These are phyloP conservation scores for Vicia faba DNA, from an alignment of 306 rosid genomes.

Conservation along the genomic window DNA sequence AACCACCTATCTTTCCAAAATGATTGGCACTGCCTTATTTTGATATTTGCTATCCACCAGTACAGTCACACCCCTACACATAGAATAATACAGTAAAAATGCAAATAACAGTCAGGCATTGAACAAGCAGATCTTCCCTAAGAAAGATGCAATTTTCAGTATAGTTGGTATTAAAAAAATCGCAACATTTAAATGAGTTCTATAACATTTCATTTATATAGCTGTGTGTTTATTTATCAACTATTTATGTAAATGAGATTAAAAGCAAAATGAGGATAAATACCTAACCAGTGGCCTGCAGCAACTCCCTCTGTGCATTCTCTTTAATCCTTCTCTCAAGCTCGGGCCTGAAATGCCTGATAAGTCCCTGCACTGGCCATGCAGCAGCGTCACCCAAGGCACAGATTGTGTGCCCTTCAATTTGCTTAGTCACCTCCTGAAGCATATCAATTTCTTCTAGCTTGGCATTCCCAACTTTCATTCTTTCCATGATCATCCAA, in stretches of 20 bases:
- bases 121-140: conserved; percentile 3
- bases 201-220: background rate
- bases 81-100: background rate
- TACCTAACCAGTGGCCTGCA: conserved; percentile 75
- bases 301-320: conserved; percentile 85
- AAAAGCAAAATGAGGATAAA: conserved; percentile 18
- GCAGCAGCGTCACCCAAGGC: conserved; percentile 99
- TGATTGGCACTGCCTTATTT: conserved; percentile 45
- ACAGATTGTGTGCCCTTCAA: conserved; percentile 97
- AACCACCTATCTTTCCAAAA: conserved; percentile 39
- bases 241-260: conserved; percentile 19
- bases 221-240: background rate
- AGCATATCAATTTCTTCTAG: conserved; percentile 99
- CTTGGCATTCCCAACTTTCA: conserved; percentile 97
- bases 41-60: conserved; percentile 41
- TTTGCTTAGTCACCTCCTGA: conserved; percentile 97
- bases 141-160: conserved; percentile 3
- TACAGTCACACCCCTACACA: conserved; percentile 44
- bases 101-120: conserved; percentile 6
- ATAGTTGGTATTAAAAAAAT: background rate
- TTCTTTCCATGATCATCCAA: conserved; percentile 98
- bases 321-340: conserved; percentile 94
- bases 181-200: background rate
- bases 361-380: conserved; percentile 99
- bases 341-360: conserved; percentile 97